These are phyloP conservation scores for Calonectria hongkongensis DNA, from an alignment of 2,329 filamentous ascomycete species.

Conservation along the genomic window DNA sequence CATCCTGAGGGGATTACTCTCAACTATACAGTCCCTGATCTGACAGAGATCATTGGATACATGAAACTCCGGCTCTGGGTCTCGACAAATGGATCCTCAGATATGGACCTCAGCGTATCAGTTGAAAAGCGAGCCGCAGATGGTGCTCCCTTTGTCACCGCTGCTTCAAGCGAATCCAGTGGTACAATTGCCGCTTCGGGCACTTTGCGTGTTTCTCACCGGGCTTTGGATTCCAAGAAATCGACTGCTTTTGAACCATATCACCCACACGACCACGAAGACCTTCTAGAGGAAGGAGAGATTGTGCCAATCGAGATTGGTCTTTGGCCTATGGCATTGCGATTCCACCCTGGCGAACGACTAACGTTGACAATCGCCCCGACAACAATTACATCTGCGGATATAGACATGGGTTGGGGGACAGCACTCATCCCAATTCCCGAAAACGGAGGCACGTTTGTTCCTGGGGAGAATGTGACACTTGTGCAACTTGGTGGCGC, in stretches of 20 bases:
- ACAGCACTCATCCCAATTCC: background rate
- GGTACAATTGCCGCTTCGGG: background rate
- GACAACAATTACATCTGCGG: background rate
- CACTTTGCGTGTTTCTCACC: background rate
- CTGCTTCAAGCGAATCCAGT: background rate
- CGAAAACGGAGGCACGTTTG: slow-evolving; percentile 4
- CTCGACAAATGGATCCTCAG: slow-evolving; percentile 3
- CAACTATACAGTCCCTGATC: background rate
- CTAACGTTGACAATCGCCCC: slow-evolving; percentile 5
- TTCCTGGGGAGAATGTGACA: background rate
- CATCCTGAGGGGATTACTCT: slow-evolving; percentile 9
- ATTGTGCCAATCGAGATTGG: slow-evolving; percentile 12
- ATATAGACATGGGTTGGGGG: slow-evolving; percentile 4
- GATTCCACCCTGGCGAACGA: slow-evolving; percentile 9
- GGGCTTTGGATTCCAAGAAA: background rate
- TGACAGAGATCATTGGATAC: slow-evolving; percentile 5
- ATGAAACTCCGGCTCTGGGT: slow-evolving; percentile 16
- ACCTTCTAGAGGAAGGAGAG: background rate
- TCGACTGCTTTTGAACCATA: background rate
- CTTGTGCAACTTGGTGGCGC: background rate
- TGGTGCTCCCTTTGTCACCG: background rate
- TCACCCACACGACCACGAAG: background rate
- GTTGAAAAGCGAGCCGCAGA: slow-evolving; percentile 9
- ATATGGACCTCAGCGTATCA: background rate
- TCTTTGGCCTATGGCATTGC: background rate